A percentile compares a stretch with the other conserved stretches of the same genome.
Evolutionary conservation across 805 yeast genomes (phyloP).

Genomic region (Yamadazyma sp.): DNA sequence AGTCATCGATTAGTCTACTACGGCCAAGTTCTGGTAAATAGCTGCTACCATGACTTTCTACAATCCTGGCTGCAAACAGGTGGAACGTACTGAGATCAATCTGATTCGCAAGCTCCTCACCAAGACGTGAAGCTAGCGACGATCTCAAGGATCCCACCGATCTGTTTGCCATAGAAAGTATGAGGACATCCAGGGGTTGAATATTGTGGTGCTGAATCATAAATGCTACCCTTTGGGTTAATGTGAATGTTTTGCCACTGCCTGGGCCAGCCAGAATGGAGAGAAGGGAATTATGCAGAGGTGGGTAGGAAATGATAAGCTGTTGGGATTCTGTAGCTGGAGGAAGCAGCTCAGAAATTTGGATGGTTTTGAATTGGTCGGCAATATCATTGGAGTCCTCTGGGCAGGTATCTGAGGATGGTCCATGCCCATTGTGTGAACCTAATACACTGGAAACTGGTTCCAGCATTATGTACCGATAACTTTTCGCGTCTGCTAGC

Average conservation of each 20-base stretch:
- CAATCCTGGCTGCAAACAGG: slow-evolving; percentile 53
- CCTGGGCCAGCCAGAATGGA: slow-evolving; percentile 71
- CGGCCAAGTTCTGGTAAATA: slow-evolving; percentile 16
- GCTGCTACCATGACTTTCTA: slow-evolving; percentile 35
- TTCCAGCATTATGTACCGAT: no score
- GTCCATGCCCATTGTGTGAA: no score
- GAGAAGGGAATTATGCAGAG: slow-evolving; percentile 40
- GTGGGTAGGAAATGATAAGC: slow-evolving; percentile 36
- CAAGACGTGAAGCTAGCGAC: slow-evolving; percentile 32
- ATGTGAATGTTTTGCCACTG: slow-evolving; percentile 66
- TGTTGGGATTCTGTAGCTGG: no score
- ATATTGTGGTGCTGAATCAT: slow-evolving; percentile 38
- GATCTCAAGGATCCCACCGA: slow-evolving; percentile 53
- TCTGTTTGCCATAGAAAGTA: slow-evolving; percentile 67
- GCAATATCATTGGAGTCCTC: no score
- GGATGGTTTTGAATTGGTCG: no score
- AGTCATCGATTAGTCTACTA: slow-evolving; percentile 49
- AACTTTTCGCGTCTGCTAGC: no score
- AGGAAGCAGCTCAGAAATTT: no score
- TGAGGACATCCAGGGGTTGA: slow-evolving; percentile 55
- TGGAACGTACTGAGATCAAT: slow-evolving; percentile 61
- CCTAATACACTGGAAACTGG: no score
- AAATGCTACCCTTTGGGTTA: slow-evolving; percentile 53
- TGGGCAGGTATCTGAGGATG: no score
- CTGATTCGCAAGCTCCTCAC: slow-evolving; percentile 27